Conservation (phyloP, 805 yeast species). For the Metschnikowia borealis region DNA sequence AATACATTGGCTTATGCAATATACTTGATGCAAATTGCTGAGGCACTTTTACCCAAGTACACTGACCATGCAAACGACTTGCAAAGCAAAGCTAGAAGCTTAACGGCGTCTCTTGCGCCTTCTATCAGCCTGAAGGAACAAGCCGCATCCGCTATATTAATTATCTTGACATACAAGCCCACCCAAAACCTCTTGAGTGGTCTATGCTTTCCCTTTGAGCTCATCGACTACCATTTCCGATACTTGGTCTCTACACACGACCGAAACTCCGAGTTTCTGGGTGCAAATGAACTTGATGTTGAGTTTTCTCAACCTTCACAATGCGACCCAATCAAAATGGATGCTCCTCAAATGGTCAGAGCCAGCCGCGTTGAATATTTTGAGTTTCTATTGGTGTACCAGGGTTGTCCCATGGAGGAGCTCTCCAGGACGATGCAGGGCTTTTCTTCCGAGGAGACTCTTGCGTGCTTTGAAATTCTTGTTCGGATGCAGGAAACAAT, state of each 20-base stretch:
- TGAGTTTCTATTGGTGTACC: conserved; percentile 8
- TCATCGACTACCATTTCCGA: conserved; percentile 11
- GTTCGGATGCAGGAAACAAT: neutral
- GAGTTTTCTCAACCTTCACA: conserved; percentile 2
- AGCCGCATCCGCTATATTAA: conserved; percentile 2
- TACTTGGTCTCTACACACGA: neutral
- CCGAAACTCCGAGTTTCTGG: neutral
- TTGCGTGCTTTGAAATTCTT: neutral
- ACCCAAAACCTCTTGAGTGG: conserved; percentile 2
- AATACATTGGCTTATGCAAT: conserved; percentile 1
- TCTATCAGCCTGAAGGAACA: conserved; percentile 8
- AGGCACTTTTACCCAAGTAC: neutral
- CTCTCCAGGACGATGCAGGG: neutral
- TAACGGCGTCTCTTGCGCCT: conserved; percentile 9
- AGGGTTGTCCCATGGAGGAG: neutral
- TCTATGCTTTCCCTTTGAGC: conserved; percentile 13
- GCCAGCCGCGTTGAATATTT: conserved; percentile 4
- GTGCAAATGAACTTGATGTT: conserved; percentile 6
- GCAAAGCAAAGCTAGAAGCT: conserved; percentile 5
- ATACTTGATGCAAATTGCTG: neutral
- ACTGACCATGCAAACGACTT: neutral
- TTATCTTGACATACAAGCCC: conserved; percentile 1
- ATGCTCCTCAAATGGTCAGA: neutral
- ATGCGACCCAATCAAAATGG: neutral
- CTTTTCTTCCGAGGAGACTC: neutral